Base-by-base conservation (phyloP, 2,329 filamentous ascomycete genomes). In the Aspergillus brasiliensis region DNA sequence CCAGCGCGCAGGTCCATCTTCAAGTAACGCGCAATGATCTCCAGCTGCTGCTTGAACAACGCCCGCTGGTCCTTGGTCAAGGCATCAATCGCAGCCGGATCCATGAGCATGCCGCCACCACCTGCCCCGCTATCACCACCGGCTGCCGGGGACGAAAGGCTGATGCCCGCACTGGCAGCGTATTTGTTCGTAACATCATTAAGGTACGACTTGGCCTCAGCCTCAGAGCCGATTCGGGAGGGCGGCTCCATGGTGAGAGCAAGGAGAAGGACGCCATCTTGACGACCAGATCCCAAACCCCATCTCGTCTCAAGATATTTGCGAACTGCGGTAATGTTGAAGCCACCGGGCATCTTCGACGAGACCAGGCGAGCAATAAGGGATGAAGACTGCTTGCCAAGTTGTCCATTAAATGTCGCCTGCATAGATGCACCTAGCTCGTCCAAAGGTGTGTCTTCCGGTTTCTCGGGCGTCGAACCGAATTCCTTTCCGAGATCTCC, bases 261-360 rank as follows among this genome's bases (percentile, higher is more conserved):
- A 60, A 98, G 81, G 59, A 98, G 82, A 62, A 99, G 82, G 51
- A 91, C 91, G 69, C 93, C 92, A 74, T 99, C 95, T 75, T 99
- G 95, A 71, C 95, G 86, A 27, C 95, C 95, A 23, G 89, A 75
- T 3, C 84, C 91, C 59, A 99, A 82, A 58, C 95, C 95, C 92
- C 94, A 99, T 77, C 92, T 86, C 15, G 91, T 92, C 81, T 97
- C 94, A 47, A 99, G 82, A 74, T 99, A 96, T 80, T 99, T 99
- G 72, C 95, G 87, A 49, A 96, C 91, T 11, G 92, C 85, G 72
- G 94, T 98, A 77, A 98, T 98, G 77, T 98, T 99, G 86, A 99
- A 99, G 63, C 95, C 95, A 81, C 94, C 95, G 51, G 95, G 95
- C 95, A 99, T 99, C 82, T 99, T 99, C 28, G 95, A 97, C 2